Percentiles rank a stretch among this genome's conserved stretches.
phyloP scores from a whole-genome alignment of 352 stramenopile genomes.

The Halophytophthora batemanensis region DNA sequence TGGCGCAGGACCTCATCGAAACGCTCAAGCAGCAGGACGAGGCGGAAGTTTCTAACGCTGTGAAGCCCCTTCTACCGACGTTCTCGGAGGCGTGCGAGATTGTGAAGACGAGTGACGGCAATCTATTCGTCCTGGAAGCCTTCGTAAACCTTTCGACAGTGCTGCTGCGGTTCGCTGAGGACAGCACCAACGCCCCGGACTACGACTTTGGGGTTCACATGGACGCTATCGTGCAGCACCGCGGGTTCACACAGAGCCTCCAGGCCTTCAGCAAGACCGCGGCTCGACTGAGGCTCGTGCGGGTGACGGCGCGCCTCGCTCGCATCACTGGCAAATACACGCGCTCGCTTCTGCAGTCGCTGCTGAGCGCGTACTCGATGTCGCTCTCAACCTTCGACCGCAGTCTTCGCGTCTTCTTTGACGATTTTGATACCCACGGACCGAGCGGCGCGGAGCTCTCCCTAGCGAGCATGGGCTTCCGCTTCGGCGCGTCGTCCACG shows the following conservation, averaged over 20 bases:
- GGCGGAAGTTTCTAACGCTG: constrained; percentile 7
- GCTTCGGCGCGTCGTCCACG: constrained; percentile 58
- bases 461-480: constrained; percentile 49
- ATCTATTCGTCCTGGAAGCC: constrained; percentile 14
- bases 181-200: constrained; percentile 11
- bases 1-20: constrained; percentile 14
- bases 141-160: constrained; percentile 35
- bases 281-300: constrained; percentile 31
- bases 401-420: constrained; percentile 45
- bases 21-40: constrained; percentile 10
- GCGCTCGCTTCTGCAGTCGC: constrained; percentile 46
- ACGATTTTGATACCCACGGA: constrained; percentile 47
- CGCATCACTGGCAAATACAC: constrained; percentile 40
- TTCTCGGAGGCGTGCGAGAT: constrained; percentile 21
- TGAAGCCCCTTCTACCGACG: constrained; percentile 21
- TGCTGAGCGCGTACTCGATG: constrained; percentile 69
- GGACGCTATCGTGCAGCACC: constrained; percentile 22
- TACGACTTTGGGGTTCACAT: constrained; percentile 44
- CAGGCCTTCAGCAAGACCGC: constrained; percentile 11
- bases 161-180: constrained; percentile 30
- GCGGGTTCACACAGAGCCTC: constrained; percentile 28
- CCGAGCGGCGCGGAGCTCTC: constrained; percentile 42
- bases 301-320: constrained; percentile 41
- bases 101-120: constrained; percentile 11
- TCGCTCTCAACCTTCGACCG: constrained; percentile 62